Conservation (phyloP, 176 grass and related monocot species). For the Alloteropsis semialata region DNA sequence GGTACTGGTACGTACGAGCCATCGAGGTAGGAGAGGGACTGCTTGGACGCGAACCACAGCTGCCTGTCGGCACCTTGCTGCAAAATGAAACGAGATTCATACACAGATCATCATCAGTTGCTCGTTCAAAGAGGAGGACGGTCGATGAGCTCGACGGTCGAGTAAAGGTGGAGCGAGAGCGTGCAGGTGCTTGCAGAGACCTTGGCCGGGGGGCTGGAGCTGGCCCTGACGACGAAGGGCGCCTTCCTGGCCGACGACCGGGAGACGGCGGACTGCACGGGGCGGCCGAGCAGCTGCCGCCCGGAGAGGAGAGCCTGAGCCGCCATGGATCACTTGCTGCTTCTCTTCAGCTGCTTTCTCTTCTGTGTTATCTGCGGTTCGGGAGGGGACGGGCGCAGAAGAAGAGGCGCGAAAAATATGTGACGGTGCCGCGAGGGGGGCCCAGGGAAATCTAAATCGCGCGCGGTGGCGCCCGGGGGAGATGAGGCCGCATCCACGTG, state of each 20-base stretch:
- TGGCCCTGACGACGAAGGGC: conserved; percentile 74
- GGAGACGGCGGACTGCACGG: conserved; percentile 47
- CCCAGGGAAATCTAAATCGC: conserved; percentile 61
- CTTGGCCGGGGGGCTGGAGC: conserved; percentile 84
- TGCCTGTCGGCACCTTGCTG: conserved; percentile 92
- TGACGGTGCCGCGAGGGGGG: conserved; percentile 26
- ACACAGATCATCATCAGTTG: neutral
- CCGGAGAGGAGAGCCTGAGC: conserved; percentile 83
- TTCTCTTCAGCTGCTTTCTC: neutral
- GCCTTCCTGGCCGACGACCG: conserved; percentile 54
- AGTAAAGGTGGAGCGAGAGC: no score
- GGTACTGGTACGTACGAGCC: conserved; percentile 55
- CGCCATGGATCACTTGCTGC: conserved; percentile 39
- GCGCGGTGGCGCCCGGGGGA: conserved; percentile 32
- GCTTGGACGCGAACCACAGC: conserved; percentile 97
- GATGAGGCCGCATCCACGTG: conserved; percentile 62
- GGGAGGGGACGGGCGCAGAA: conserved; percentile 24
- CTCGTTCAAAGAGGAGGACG: neutral
- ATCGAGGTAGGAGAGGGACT: conserved; percentile 84
- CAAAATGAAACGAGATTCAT: neutral
- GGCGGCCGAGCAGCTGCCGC: conserved; percentile 73
- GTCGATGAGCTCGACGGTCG: neutral
- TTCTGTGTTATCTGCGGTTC: neutral
- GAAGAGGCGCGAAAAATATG: conserved; percentile 5
- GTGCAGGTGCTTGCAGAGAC: conserved; percentile 33